Evolutionary conservation across 2,329 filamentous ascomycete species (phyloP).

Genomic region (Venturia effusa): DNA sequence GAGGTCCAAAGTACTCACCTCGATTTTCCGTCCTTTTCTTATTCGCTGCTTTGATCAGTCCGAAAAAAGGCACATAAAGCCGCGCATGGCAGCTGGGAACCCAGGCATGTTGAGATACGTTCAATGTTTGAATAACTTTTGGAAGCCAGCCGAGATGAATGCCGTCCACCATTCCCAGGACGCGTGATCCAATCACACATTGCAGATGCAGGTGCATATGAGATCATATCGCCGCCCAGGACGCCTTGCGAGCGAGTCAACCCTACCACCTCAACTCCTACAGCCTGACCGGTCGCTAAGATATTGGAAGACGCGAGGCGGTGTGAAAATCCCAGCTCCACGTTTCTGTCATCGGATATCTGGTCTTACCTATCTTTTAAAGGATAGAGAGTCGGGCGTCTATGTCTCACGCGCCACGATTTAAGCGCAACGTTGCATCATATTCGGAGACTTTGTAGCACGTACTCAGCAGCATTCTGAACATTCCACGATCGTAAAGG

Average conservation of each 20-base stretch:
- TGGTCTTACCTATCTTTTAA: background rate
- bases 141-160: background rate
- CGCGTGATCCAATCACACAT: background rate
- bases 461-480: no score
- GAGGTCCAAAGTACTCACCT: background rate
- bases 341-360: background rate
- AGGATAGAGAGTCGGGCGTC: background rate
- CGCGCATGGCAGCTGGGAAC: background rate
- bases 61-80: background rate
- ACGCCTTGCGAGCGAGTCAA: background rate
- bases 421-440: background rate
- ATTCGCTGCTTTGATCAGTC: background rate
- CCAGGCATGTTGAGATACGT: background rate
- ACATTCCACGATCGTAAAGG: no score
- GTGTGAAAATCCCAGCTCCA: background rate
- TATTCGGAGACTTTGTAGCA: background rate
- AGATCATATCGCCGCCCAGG: background rate
- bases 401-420: background rate
- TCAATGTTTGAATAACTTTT: background rate
- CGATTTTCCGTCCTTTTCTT: background rate
- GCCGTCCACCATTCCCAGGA: background rate
- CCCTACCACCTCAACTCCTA: background rate
- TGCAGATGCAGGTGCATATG: background rate
- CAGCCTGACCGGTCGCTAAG: background rate
- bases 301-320: background rate